Conservation (phyloP, 148 eudicot species). For the Rhododendron mucronatum region DNA sequence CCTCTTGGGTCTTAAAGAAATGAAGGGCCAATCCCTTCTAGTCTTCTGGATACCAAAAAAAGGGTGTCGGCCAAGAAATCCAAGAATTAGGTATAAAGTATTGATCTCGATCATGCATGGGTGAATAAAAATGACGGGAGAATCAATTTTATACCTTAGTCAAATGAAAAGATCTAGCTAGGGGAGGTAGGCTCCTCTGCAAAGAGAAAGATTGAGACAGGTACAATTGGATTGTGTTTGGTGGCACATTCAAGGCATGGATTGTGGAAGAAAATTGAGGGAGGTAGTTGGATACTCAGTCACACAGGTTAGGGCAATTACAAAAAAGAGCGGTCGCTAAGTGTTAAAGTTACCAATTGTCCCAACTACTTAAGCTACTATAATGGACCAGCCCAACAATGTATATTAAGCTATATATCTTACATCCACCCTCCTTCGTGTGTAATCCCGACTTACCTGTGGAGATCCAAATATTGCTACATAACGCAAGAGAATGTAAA, state of each 20-base stretch:
- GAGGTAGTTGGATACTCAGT: neutral
- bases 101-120: too few species aligned
- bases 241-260: neutral
- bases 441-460: too few species aligned
- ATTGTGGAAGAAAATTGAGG: neutral
- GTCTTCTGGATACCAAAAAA: neutral
- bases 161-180: neutral
- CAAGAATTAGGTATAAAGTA: neutral
- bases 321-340: neutral
- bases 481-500: too few species aligned
- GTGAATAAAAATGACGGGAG: neutral
- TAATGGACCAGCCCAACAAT: too few species aligned
- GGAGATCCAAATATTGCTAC: too few species aligned
- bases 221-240: neutral
- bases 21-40: neutral
- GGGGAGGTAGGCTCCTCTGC: neutral
- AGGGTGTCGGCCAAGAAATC: slow-evolving; percentile 1
- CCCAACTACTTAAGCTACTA: too few species aligned
- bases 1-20: neutral
- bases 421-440: too few species aligned
- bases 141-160: neutral
- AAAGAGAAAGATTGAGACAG: neutral
- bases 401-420: too few species aligned
- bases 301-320: neutral
- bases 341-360: neutral